Conservation (phyloP, 139 green algal genomes). For the Asterochloris erici region DNA sequence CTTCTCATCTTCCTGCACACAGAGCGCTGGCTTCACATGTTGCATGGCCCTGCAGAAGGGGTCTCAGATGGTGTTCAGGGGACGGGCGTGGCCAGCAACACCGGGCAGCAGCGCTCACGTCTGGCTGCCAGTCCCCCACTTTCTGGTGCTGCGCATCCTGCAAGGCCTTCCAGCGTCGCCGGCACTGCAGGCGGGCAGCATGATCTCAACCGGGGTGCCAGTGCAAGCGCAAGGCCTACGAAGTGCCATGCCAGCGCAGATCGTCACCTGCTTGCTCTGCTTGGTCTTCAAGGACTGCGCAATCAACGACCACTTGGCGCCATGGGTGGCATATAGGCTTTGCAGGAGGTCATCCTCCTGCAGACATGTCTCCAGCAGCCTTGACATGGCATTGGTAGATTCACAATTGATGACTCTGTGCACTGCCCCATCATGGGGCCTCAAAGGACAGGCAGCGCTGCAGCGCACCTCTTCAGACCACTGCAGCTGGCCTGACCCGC, state of each 20-base stretch:
- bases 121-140: background rate
- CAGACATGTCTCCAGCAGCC: too few species aligned
- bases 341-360: background rate
- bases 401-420: too few species aligned
- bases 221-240: background rate
- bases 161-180: constrained; percentile 3
- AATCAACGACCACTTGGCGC: constrained; percentile 2
- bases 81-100: background rate
- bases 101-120: background rate
- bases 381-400: too few species aligned
- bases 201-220: background rate
- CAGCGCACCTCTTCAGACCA: too few species aligned
- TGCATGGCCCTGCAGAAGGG: background rate
- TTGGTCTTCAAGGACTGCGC: constrained; percentile 9
- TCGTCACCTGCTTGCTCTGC: constrained; percentile 5
- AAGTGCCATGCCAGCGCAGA: background rate
- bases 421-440: too few species aligned
- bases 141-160: background rate
- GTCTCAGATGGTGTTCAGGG: background rate
- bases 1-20: constrained; percentile 7
- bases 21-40: background rate
- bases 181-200: background rate
- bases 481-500: too few species aligned
- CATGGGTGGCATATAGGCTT: background rate
- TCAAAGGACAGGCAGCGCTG: too few species aligned